Percentiles rank a stretch among this genome's conserved stretches.
These are phyloP conservation scores for Obba rivulosa DNA, from an alignment of 768 basidiomycete species.

Conservation along the genomic window DNA sequence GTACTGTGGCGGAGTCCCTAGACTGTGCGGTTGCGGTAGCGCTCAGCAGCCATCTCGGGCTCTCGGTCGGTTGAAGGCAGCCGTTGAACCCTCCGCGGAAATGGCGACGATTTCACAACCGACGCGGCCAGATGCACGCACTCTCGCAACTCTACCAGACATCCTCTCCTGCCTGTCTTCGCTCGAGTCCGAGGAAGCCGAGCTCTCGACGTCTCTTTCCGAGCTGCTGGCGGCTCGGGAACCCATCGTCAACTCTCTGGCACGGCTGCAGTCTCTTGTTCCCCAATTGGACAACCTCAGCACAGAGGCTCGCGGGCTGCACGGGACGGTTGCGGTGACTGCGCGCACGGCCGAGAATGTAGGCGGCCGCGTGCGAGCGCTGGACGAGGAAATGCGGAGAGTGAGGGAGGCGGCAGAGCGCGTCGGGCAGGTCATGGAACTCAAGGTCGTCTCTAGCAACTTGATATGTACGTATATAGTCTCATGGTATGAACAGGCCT, in stretches of 20 bases:
- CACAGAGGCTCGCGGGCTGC: conserved; percentile 49
- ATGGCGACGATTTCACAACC: not conserved
- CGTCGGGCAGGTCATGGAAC: conserved; percentile 89
- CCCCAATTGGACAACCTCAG: conserved; percentile 62
- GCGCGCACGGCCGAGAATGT: conserved; percentile 82
- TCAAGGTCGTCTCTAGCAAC: conserved; percentile 67
- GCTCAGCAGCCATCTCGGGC: too few relatives aligned
- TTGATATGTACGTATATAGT: conserved; percentile 32
- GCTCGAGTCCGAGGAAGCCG: conserved; percentile 72
- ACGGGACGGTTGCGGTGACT: conserved; percentile 59
- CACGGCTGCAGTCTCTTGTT: conserved; percentile 52
- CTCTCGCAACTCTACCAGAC: conserved; percentile 58
- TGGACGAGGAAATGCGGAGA: conserved; percentile 92
- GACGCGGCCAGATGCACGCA: conserved; percentile 18
- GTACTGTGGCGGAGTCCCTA: too few relatives aligned
- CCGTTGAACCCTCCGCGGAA: not conserved
- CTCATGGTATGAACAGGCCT: conserved; percentile 42
- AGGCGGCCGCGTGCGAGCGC: conserved; percentile 80
- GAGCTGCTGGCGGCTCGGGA: conserved; percentile 64
- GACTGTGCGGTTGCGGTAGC: too few relatives aligned
- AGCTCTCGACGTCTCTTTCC: conserved; percentile 69
- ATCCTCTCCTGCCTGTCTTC: conserved; percentile 71
- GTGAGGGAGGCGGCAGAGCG: conserved; percentile 89
- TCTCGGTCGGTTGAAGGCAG: too few relatives aligned
- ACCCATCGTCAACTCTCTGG: conserved; percentile 57